Conservation (phyloP, 495 filamentous ascomycete genomes). For the Letharia lupina region DNA sequence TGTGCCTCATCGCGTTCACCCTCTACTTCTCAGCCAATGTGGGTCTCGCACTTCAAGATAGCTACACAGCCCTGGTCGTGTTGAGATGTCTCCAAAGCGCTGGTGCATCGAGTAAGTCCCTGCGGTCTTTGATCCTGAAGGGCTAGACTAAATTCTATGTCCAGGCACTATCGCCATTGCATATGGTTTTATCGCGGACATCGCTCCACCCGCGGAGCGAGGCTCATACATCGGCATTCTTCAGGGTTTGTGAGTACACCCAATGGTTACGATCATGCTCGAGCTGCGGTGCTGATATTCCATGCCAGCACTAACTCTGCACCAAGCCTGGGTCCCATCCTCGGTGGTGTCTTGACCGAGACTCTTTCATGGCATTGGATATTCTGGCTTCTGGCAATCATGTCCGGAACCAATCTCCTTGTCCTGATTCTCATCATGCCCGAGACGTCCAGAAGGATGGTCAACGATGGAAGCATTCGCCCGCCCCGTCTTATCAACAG, state of each 20-base stretch:
- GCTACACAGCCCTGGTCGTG: constrained; percentile 51
- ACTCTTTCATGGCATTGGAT: constrained; percentile 37
- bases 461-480: constrained; percentile 51
- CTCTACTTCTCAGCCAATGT: constrained; percentile 55
- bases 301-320: constrained; percentile 1
- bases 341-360: constrained; percentile 38
- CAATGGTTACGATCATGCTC: neutral
- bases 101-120: constrained; percentile 29
- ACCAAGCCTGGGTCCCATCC: constrained; percentile 33
- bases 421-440: constrained; percentile 30
- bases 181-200: constrained; percentile 38
- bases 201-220: constrained; percentile 50
- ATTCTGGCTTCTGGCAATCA: constrained; percentile 41
- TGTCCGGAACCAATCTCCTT: constrained; percentile 28
- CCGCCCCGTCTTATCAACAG: neutral
- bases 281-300: constrained; percentile 1
- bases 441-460: constrained; percentile 50
- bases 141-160: neutral
- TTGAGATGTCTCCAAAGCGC: constrained; percentile 56
- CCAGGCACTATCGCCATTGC: constrained; percentile 44
- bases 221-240: constrained; percentile 48
- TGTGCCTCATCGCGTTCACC: constrained; percentile 48
- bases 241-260: constrained; percentile 1
- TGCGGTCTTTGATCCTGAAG: neutral
- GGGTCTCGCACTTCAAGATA: constrained; percentile 51